Conservation (phyloP, 257 asterid species). For the Jacaranda mimosifolia region DNA sequence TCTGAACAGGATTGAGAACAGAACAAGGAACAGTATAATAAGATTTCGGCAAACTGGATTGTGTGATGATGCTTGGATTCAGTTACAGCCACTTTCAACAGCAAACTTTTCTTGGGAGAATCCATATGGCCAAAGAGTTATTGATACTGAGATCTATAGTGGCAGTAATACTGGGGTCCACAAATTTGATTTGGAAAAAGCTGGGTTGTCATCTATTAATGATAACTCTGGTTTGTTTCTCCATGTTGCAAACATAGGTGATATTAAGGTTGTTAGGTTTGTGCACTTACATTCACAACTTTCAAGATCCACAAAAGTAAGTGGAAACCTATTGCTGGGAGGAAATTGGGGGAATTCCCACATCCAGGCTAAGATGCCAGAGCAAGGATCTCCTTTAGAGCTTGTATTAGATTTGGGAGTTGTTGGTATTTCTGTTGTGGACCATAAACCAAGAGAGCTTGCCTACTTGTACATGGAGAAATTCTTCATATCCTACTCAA, state of each 20-base stretch:
- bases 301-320: conserved; percentile 51
- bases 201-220: conserved; percentile 64
- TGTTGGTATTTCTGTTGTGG: conserved; percentile 85
- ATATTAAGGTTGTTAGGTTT: conserved; percentile 79
- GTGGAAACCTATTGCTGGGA: conserved; percentile 47
- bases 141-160: conserved; percentile 64
- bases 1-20: conserved; percentile 81
- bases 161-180: conserved; percentile 50
- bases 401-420: conserved; percentile 89
- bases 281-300: conserved; percentile 42
- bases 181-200: conserved; percentile 66
- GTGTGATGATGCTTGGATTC: conserved; percentile 83
- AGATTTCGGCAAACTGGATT: conserved; percentile 89
- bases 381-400: conserved; percentile 81
- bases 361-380: conserved; percentile 63
- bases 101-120: conserved; percentile 84
- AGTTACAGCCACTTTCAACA: conserved; percentile 76
- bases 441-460: conserved; percentile 90
- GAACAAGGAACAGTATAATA: conserved; percentile 61
- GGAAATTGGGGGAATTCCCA: conserved; percentile 63
- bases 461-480: conserved; percentile 93
- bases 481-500: conserved; percentile 78
- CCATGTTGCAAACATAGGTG: conserved; percentile 71
- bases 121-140: conserved; percentile 80
- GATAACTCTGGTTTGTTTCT: conserved; percentile 65